phyloP scores from a whole-genome alignment of 192 early-diverging fungal species.

The Rhizophagus clarus region DNA sequence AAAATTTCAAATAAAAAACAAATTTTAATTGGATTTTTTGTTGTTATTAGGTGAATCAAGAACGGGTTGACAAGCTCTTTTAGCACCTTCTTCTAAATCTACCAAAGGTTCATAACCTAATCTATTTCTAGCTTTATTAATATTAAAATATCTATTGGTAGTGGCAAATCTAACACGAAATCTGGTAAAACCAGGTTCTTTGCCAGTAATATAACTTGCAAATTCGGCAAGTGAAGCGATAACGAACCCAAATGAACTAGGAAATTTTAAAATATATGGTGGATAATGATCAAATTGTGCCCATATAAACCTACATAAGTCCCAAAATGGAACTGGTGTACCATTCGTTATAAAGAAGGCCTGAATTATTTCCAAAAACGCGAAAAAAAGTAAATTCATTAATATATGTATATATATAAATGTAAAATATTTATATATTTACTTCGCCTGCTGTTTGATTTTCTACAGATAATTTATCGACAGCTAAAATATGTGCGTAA shows the following conservation, averaged over 20 bases:
- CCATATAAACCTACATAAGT: slow-evolving; percentile 76
- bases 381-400: slow-evolving; percentile 28
- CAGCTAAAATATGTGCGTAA: slow-evolving; percentile 87
- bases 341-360: slow-evolving; percentile 94
- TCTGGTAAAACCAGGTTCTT: slow-evolving; percentile 71
- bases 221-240: slow-evolving; percentile 68
- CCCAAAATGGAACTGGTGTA: slow-evolving; percentile 88
- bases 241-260: slow-evolving; percentile 46
- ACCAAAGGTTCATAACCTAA: slow-evolving; percentile 58
- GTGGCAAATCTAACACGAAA: slow-evolving; percentile 78
- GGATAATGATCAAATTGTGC: slow-evolving; percentile 57
- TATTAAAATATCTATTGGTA: slow-evolving; percentile 86
- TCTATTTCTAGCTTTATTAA: slow-evolving; percentile 77
- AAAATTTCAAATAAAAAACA: background rate
- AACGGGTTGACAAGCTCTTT: slow-evolving; percentile 30
- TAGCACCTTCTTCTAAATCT: slow-evolving; percentile 58
- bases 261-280: slow-evolving; percentile 62
- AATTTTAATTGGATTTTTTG: background rate
- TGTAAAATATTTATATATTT: slow-evolving; percentile 29
- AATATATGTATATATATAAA: slow-evolving; percentile 13
- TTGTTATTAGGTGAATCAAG: background rate
- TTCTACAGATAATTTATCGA: slow-evolving; percentile 60
- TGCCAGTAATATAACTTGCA: slow-evolving; percentile 61
- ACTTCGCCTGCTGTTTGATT: slow-evolving; percentile 47
- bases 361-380: slow-evolving; percentile 37